Evolutionary conservation across 192 early-diverging fungal species (phyloP).

Genomic region (Entomortierella beljakovae): DNA sequence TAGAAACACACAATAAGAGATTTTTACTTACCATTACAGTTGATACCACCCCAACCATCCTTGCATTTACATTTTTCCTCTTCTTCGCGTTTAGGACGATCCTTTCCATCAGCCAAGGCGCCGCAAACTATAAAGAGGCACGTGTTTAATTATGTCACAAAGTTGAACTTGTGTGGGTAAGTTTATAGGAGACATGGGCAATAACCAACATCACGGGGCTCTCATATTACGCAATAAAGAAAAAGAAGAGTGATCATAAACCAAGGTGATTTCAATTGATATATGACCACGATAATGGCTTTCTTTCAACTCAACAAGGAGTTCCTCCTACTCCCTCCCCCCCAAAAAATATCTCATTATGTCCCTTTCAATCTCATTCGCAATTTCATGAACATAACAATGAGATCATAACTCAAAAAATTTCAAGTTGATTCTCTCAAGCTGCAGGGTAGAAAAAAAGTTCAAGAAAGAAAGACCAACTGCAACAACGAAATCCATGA

Average conservation of each 20-base stretch:
- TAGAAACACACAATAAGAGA: background rate
- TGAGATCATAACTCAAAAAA: too few relatives aligned
- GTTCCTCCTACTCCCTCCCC: background rate
- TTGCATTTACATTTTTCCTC: constrained; percentile 76
- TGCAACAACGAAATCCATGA: background rate
- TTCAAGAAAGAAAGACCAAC: background rate
- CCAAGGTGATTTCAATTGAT: background rate
- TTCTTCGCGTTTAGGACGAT: constrained; percentile 64
- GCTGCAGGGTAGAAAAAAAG: background rate
- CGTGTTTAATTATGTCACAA: background rate
- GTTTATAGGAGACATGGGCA: background rate
- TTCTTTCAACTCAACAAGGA: background rate
- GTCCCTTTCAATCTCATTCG: background rate
- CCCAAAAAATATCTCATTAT: background rate
- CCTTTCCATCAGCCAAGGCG: constrained; percentile 71
- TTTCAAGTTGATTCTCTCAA: too few relatives aligned
- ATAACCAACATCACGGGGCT: constrained; percentile 1
- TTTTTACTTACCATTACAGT: constrained; percentile 78
- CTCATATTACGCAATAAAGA: background rate
- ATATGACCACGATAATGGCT: background rate
- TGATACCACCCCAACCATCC: constrained; percentile 92
- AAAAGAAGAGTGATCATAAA: constrained; percentile 3
- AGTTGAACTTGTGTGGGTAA: background rate
- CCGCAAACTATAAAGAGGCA: constrained; percentile 69
- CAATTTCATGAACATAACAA: too few relatives aligned